Conservation (phyloP, 2,329 filamentous ascomycete species). For the Alternaria alternata region DNA sequence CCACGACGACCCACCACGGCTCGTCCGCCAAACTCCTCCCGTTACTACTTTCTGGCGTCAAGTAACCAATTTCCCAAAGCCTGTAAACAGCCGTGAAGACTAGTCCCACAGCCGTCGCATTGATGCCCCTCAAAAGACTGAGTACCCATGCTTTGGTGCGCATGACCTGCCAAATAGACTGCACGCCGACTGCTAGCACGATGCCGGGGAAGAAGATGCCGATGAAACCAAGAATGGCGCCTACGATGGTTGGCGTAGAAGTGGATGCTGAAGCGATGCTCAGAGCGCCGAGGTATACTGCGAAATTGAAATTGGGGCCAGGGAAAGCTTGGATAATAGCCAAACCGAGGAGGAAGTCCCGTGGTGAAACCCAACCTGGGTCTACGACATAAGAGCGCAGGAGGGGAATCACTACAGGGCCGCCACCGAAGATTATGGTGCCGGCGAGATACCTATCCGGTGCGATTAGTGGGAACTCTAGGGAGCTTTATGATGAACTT, state of each 20-base stretch:
- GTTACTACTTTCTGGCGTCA: slow-evolving; percentile 46
- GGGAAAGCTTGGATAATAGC: slow-evolving; percentile 77
- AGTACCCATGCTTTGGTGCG: slow-evolving; percentile 47
- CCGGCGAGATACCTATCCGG: slow-evolving; percentile 65
- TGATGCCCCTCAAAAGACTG: slow-evolving; percentile 51
- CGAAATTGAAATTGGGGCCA: slow-evolving; percentile 67
- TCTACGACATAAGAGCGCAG: slow-evolving; percentile 63
- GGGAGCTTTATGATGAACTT: not conserved
- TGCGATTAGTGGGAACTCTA: not conserved
- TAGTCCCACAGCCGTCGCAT: slow-evolving; percentile 54
- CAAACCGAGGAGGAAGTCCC: slow-evolving; percentile 76
- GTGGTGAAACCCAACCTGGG: slow-evolving; percentile 73
- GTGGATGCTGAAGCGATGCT: slow-evolving; percentile 39
- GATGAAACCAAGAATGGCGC: slow-evolving; percentile 50
- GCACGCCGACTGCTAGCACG: slow-evolving; percentile 47
- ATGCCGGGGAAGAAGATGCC: slow-evolving; percentile 55
- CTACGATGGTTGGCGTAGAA: slow-evolving; percentile 38
- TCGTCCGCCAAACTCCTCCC: slow-evolving; percentile 51
- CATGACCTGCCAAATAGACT: slow-evolving; percentile 51
- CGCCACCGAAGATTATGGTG: slow-evolving; percentile 62
- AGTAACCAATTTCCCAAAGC: slow-evolving; percentile 55
- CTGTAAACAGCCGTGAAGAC: slow-evolving; percentile 57
- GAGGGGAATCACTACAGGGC: slow-evolving; percentile 56
- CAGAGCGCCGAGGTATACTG: slow-evolving; percentile 54
- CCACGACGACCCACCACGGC: slow-evolving; percentile 58